These are phyloP conservation scores for Purpureocillium lavendulum DNA, from an alignment of 2,329 filamentous ascomycete species.

Conservation along the genomic window DNA sequence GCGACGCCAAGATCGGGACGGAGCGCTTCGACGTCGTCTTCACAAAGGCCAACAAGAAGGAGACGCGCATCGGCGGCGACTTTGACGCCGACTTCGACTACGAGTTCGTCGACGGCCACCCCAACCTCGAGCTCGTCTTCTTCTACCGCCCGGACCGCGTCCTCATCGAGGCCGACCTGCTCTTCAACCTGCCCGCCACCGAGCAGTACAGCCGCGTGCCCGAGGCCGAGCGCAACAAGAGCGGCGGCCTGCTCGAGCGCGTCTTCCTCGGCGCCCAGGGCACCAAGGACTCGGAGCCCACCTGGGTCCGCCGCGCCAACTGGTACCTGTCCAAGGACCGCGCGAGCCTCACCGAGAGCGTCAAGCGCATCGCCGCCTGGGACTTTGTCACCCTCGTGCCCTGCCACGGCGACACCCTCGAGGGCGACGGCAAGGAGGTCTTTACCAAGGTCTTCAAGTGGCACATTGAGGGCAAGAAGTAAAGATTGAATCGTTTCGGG, in stretches of 20 bases:
- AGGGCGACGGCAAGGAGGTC: conserved; percentile 61
- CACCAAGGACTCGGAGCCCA: conserved; percentile 52
- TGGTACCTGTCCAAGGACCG: conserved; percentile 69
- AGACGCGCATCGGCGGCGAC: conserved; percentile 55
- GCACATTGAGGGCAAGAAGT: conserved; percentile 51
- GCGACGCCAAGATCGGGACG: conserved; percentile 33
- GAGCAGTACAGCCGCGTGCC: conserved; percentile 77
- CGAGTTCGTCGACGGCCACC: conserved; percentile 73
- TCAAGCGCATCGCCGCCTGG: conserved; percentile 66
- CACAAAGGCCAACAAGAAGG: conserved; percentile 43
- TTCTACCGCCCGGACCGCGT: conserved; percentile 70
- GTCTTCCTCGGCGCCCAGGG: conserved; percentile 47
- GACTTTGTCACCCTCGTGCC: conserved; percentile 80
- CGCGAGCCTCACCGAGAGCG: conserved; percentile 59
- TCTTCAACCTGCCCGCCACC: conserved; percentile 82
- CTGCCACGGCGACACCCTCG: conserved; percentile 87
- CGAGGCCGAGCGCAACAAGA: conserved; percentile 13
- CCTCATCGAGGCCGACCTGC: conserved; percentile 78
- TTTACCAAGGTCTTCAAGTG: conserved; percentile 76
- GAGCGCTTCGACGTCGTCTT: conserved; percentile 62
- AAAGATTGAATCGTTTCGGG: too few relatives aligned
- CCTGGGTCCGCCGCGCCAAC: conserved; percentile 68
- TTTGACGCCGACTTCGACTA: conserved; percentile 83
- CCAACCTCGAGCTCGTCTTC: conserved; percentile 84
- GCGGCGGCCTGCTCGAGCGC: conserved; percentile 28